Evolutionary conservation across 2,329 filamentous ascomycete genomes (phyloP), one percentile per base, ranked within the genome.

Genomic region (Phialophora verrucosa): DNA sequence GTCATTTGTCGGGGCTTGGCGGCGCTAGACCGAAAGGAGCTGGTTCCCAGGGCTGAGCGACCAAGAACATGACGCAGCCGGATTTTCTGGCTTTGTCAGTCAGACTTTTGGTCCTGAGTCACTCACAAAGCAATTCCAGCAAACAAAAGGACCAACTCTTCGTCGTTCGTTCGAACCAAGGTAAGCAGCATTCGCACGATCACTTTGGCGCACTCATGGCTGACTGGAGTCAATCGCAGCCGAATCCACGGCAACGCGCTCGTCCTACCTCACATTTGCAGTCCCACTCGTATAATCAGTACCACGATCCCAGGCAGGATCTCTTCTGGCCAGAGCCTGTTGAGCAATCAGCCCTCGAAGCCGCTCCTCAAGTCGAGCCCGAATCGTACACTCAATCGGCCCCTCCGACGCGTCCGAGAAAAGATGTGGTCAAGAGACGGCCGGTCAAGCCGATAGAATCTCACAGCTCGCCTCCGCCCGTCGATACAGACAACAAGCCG

Each of bases 351-450:
- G 44, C 44, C 20, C 1, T 50, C 27, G 25, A 55, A 31, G 25
- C 54, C 47, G 14, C 42, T 59, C n/a, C 53, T 3, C 54, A 25
- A 20, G 12, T 42, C 35, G 27, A 61, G 38, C 25, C 23, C 42
- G 25, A 59, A 10, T 27, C 42, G 20, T 54, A 23, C 14, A 23
- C 44, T 31, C 61, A 42, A n/a, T 20, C 38, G n/a, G 47, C 25
- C 20, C 38, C 10, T 12, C 14, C 8, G n/a, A 47, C 32, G 8
- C 47, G 6, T 23, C 63, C 32, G 32, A 35, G 35, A 47, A 53
- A 66, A 58, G 17, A 69, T 69, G 67, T 54, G 32, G 64, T 64
- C 57, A 62, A 59, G 63, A 56, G 68, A 54, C 59, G 62, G n/a
- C 62, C 65, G 1, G 62, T 67, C 59, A 27, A 59, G 25, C 55